phyloP scores from a whole-genome alignment of 495 filamentous ascomycete species.

The Penicillium nucicola region DNA sequence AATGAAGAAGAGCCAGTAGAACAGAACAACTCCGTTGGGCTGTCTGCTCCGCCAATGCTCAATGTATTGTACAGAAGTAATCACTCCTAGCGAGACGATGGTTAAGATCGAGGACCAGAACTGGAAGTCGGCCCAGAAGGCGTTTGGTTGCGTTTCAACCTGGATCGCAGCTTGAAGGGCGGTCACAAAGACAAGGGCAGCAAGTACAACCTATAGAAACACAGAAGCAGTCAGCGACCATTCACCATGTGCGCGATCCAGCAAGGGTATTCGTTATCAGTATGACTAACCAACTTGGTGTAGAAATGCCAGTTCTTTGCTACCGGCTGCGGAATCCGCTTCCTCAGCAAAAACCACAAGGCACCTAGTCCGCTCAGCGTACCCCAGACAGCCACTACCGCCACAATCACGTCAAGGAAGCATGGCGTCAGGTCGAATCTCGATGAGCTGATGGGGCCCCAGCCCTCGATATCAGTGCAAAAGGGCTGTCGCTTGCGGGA shows the following conservation, averaged over 20 bases:
- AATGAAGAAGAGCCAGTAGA: conserved; percentile 93
- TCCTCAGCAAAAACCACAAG: conserved; percentile 71
- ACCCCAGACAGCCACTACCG: conserved; percentile 71
- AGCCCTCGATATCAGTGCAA: conserved; percentile 86
- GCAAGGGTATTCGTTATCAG: background rate
- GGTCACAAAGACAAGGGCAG: conserved; percentile 62
- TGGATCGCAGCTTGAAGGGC: conserved; percentile 74
- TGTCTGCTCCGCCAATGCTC: conserved; percentile 88
- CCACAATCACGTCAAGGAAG: conserved; percentile 85
- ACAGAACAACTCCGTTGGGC: conserved; percentile 88
- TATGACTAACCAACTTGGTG: conserved; percentile 70
- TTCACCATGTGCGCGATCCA: background rate
- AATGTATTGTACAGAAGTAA: conserved; percentile 84
- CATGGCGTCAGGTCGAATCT: conserved; percentile 95
- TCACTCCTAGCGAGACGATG: conserved; percentile 72
- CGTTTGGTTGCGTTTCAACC: conserved; percentile 62
- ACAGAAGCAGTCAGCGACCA: conserved; percentile 22
- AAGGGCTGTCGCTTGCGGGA: conserved; percentile 56
- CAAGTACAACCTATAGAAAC: conserved; percentile 59
- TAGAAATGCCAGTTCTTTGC: conserved; percentile 95
- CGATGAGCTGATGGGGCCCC: conserved; percentile 83
- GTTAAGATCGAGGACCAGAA: conserved; percentile 85
- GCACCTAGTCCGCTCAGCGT: conserved; percentile 73
- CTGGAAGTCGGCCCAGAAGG: conserved; percentile 79
- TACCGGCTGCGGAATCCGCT: conserved; percentile 56